Percentiles rank a stretch among this genome's conserved stretches.
phyloP scores from a whole-genome alignment of 345 rosid species.

The Sonneratia alba region DNA sequence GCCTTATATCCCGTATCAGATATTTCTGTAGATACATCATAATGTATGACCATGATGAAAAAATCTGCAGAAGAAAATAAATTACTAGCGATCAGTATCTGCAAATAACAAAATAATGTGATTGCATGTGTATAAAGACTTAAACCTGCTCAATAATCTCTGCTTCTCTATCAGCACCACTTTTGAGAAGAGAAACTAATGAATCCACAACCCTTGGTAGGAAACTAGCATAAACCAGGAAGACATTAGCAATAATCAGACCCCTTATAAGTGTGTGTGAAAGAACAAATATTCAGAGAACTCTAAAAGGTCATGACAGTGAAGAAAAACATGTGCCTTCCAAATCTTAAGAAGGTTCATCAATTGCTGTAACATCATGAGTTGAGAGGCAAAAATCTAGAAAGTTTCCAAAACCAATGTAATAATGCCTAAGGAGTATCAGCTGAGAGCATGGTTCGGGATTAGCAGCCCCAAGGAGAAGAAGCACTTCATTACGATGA shows the following conservation, averaged over 20 bases:
- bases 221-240: slow-evolving; percentile 35
- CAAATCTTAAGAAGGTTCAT: background rate
- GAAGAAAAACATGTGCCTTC: background rate
- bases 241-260: background rate
- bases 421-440: background rate
- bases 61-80: slow-evolving; percentile 43
- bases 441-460: too few species aligned
- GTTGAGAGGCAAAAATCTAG: background rate
- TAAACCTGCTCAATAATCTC: slow-evolving; percentile 86
- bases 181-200: slow-evolving; percentile 46
- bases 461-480: too few species aligned
- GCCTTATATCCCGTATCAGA: slow-evolving; percentile 37
- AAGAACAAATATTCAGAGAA: background rate
- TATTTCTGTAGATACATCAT: slow-evolving; percentile 62
- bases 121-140: background rate
- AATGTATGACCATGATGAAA: slow-evolving; percentile 61
- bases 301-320: background rate
- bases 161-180: slow-evolving; percentile 80
- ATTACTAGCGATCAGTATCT: slow-evolving; percentile 1
- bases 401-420: background rate
- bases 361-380: background rate
- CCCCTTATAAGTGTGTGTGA: background rate
- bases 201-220: slow-evolving; percentile 55
- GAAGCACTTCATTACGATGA: too few species aligned
- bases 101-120: background rate